Conservation (phyloP, 805 yeast species). For the Hanseniaspora valbyensis region DNA sequence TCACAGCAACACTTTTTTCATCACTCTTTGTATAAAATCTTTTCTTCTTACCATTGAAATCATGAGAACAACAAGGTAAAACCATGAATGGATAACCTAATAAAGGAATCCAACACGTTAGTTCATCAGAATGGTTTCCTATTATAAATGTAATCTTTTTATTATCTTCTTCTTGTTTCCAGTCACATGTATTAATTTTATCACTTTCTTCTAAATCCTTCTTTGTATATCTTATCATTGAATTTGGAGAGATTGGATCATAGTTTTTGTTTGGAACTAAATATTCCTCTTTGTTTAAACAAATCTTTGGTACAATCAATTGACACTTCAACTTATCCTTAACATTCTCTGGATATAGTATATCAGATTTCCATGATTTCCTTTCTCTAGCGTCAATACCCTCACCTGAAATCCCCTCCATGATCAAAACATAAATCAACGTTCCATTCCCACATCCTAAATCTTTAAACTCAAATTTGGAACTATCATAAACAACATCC, state of each 20-base stretch:
- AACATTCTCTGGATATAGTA: conserved; percentile 53
- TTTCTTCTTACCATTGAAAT: conserved; percentile 61
- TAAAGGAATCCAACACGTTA: conserved; percentile 91
- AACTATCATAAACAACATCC: conserved; percentile 15
- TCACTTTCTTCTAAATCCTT: not conserved
- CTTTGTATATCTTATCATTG: conserved; percentile 13
- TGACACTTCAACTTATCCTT: conserved; percentile 55
- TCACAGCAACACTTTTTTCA: conserved; percentile 27
- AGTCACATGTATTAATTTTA: conserved; percentile 1
- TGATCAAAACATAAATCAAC: conserved; percentile 57
- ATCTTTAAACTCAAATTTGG: conserved; percentile 63
- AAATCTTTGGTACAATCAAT: conserved; percentile 67
- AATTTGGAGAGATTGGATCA: conserved; percentile 14
- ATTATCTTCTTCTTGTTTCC: not conserved
- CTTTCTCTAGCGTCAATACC: conserved; percentile 87
- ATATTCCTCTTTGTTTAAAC: conserved; percentile 34
- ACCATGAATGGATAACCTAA: conserved; percentile 79
- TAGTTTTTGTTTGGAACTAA: not conserved
- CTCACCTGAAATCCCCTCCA: conserved; percentile 71
- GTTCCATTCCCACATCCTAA: conserved; percentile 94
- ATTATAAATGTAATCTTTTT: conserved; percentile 59
- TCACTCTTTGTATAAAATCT: conserved; percentile 41
- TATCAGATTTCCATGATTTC: conserved; percentile 58
- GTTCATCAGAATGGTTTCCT: conserved; percentile 91
- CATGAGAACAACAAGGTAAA: conserved; percentile 91